Conservation (phyloP, 2,329 filamentous ascomycete species). For the Microthyrium microscopicum region DNA sequence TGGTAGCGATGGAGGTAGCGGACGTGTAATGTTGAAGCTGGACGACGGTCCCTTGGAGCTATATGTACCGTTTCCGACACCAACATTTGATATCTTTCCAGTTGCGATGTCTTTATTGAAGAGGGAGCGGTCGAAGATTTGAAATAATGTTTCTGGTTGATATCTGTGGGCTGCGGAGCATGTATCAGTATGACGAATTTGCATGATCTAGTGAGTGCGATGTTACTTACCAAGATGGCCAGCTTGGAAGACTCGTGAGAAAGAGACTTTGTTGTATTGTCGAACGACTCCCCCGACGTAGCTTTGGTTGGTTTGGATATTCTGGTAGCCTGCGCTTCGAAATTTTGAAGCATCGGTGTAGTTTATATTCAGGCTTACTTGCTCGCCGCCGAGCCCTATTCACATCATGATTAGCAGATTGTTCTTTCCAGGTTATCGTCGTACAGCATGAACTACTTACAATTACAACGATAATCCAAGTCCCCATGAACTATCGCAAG, state of each 20-base stretch:
- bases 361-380: conserved; percentile 31
- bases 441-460: no score
- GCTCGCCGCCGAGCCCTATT: conserved; percentile 41
- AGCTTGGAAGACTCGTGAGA: conserved; percentile 13
- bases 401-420: conserved; percentile 16
- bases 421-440: not conserved
- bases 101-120: conserved; percentile 37
- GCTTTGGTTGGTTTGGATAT: conserved; percentile 12
- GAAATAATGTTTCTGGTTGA: conserved; percentile 36
- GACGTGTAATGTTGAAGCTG: not conserved
- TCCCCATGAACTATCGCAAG: conserved; percentile 40
- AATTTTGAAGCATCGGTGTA: conserved; percentile 29
- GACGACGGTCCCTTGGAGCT: not conserved
- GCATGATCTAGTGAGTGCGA: conserved; percentile 22
- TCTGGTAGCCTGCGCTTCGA: conserved; percentile 30
- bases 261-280: conserved; percentile 16
- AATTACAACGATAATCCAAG: conserved; percentile 29
- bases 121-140: conserved; percentile 37
- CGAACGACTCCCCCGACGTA: conserved; percentile 16
- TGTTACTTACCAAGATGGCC: conserved; percentile 6
- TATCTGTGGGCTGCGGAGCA: conserved; percentile 23
- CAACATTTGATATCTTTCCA: conserved; percentile 22
- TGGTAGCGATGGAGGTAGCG: not conserved
- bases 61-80: not conserved
- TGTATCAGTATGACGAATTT: no score